phyloP scores from a whole-genome alignment of 371 early-diverging fungal species.

The Mucor velutinosus region DNA sequence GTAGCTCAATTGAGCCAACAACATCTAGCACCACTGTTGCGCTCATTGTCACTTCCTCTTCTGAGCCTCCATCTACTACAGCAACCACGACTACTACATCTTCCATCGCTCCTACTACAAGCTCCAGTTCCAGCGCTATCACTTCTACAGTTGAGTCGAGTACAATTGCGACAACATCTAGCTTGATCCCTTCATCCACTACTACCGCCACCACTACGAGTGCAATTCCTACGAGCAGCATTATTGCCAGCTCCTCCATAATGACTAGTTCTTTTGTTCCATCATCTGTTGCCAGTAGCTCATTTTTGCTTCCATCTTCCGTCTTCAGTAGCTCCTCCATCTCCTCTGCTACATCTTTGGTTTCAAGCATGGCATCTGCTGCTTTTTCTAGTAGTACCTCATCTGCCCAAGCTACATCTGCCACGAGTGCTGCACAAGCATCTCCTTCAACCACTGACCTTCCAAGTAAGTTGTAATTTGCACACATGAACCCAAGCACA shows the following conservation, averaged over 20 bases:
- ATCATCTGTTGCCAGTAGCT: background rate
- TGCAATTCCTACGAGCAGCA: background rate
- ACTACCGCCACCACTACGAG: conserved; percentile 2
- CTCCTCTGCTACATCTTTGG: background rate
- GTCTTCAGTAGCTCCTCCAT: background rate
- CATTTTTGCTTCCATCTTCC: background rate
- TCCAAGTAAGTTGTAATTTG: background rate
- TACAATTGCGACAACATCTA: background rate
- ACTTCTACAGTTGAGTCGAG: background rate
- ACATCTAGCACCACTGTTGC: background rate
- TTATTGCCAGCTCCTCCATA: background rate
- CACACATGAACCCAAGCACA: background rate
- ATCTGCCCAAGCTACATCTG: background rate
- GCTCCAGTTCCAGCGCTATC: background rate
- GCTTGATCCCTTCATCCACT: background rate
- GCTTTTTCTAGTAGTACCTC: background rate
- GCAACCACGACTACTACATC: conserved; percentile 3
- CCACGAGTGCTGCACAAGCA: background rate
- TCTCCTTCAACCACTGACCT: background rate
- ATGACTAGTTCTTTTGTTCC: background rate
- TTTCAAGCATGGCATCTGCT: background rate
- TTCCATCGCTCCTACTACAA: background rate
- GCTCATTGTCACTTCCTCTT: background rate
- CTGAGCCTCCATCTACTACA: background rate
- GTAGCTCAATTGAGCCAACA: background rate